Evolutionary conservation across 805 yeast genomes (phyloP).

Genomic region (Schizosaccharomyces japonicus): DNA sequence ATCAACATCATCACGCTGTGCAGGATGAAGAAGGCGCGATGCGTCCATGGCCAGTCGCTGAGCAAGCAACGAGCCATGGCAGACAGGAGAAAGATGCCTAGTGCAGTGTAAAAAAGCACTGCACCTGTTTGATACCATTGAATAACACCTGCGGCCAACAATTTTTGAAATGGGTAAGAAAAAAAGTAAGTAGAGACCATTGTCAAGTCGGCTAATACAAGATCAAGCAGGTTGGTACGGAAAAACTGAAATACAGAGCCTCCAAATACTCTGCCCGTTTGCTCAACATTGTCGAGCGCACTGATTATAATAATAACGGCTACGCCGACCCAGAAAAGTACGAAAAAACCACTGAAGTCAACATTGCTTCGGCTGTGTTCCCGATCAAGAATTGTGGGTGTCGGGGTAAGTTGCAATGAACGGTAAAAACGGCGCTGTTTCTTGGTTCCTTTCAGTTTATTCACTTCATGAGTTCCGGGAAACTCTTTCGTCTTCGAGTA

Average conservation of each 20-base stretch:
- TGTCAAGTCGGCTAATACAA: not conserved
- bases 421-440: too few species aligned
- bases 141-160: not conserved
- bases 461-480: too few species aligned
- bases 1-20: constrained; percentile 4
- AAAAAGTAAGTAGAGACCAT: not conserved
- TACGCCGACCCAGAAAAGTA: not conserved
- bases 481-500: too few species aligned
- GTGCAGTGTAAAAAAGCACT: not conserved
- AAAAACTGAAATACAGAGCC: not conserved
- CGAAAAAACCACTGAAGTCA: constrained; percentile 2
- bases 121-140: not conserved
- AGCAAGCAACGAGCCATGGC: not conserved
- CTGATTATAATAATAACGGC: not conserved
- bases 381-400: not conserved
- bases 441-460: too few species aligned
- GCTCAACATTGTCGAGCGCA: not conserved
- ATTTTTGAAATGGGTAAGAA: not conserved
- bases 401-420: not conserved
- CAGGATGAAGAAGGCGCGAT: constrained; percentile 5
- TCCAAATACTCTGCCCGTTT: not conserved
- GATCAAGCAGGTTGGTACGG: not conserved
- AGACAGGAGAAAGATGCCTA: not conserved
- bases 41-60: constrained; percentile 7
- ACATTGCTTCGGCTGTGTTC: not conserved